Percentiles rank a stretch among this genome's conserved stretches.
Evolutionary conservation across 352 stramenopile species (phyloP).

Genomic region (Pythium monospermum): DNA sequence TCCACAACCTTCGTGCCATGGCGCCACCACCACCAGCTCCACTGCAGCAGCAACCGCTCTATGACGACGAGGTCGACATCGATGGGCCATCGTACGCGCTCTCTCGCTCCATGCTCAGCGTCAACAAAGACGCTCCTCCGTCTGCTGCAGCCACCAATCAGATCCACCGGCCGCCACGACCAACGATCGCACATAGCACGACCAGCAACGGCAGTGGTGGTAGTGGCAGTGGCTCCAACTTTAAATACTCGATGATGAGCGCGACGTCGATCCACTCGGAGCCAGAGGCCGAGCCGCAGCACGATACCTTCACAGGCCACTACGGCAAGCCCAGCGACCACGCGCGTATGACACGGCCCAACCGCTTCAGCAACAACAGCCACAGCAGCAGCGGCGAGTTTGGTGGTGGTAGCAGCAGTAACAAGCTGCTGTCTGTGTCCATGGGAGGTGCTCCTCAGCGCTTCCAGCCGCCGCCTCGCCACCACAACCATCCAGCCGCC

Average conservation of each 20-base stretch:
- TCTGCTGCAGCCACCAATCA: not conserved
- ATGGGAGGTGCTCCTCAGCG: no score
- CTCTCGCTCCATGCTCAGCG: constrained; percentile 8
- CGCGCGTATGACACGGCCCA: not conserved
- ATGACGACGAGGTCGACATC: constrained; percentile 20
- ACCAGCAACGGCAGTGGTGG: no score
- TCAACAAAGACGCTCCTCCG: not conserved
- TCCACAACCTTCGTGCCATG: constrained; percentile 24
- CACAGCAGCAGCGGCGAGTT: not conserved
- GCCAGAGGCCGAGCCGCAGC: constrained; percentile 7
- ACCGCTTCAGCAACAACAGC: constrained; percentile 6
- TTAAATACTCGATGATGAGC: constrained; percentile 20
- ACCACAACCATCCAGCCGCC: not conserved
- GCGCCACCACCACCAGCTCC: constrained; percentile 1
- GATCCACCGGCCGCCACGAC: constrained; percentile 1
- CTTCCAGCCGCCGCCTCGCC: no score
- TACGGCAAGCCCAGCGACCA: not conserved
- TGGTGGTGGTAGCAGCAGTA: no score
- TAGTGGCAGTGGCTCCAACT: constrained; percentile 1
- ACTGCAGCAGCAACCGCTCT: constrained; percentile 1
- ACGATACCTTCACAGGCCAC: not conserved
- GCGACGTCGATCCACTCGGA: constrained; percentile 2
- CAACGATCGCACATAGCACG: constrained; percentile 2
- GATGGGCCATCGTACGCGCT: not conserved
- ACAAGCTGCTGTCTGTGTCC: no score